Evolutionary conservation across 2,329 filamentous ascomycete species (phyloP).

Genomic region (Monilinia polystroma): DNA sequence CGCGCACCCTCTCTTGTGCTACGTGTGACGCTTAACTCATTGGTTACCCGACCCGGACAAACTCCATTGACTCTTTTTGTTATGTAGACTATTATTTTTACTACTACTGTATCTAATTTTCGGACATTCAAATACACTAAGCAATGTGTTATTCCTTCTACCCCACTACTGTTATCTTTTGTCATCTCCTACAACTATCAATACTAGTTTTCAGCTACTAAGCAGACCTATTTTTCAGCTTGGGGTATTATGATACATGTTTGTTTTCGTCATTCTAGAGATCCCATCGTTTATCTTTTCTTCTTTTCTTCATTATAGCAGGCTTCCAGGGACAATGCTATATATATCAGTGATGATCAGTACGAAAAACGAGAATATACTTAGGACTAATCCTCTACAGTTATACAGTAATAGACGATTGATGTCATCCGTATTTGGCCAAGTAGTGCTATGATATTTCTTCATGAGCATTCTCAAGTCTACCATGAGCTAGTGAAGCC

Average conservation of each 20-base stretch:
- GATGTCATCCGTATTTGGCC: not conserved
- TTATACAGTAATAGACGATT: not conserved
- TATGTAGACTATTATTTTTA: too few relatives aligned
- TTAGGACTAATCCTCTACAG: not conserved
- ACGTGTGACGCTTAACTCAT: too few relatives aligned
- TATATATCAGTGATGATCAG: not conserved
- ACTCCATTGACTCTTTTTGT: too few relatives aligned
- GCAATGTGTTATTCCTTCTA: not conserved
- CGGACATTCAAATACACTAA: not conserved
- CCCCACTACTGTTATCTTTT: not conserved
- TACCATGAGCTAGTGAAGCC: not conserved
- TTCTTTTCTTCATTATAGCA: not conserved
- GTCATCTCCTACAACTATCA: not conserved
- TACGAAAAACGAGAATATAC: not conserved
- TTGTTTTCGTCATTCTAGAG: not conserved
- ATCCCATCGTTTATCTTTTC: not conserved
- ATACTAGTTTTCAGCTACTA: not conserved
- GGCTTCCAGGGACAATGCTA: not conserved
- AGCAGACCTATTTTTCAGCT: not conserved
- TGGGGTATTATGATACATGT: not conserved
- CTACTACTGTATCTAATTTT: not conserved
- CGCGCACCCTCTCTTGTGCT: too few relatives aligned
- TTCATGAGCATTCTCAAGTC: not conserved
- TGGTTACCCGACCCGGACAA: too few relatives aligned
- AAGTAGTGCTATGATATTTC: not conserved